Evolutionary conservation across 768 basidiomycete species (phyloP).

Genomic region (Gymnopilus junonius): DNA sequence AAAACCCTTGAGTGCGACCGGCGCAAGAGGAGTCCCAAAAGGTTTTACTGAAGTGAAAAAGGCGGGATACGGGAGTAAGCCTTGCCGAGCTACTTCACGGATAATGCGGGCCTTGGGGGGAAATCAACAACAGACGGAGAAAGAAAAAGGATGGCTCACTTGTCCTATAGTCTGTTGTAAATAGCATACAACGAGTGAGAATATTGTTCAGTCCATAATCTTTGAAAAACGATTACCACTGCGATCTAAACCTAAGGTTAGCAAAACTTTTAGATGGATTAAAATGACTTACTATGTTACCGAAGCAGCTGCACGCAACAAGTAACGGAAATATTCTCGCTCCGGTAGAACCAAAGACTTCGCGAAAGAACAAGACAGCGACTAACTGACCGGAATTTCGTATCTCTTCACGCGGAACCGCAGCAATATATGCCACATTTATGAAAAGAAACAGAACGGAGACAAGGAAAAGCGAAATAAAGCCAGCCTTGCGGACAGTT

Average conservation of each 20-base stretch:
- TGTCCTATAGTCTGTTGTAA: slow-evolving; percentile 32
- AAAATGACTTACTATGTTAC: slow-evolving; percentile 35
- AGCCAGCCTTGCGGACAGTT: slow-evolving; percentile 48
- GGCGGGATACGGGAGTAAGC: slow-evolving; percentile 50
- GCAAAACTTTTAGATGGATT: neutral
- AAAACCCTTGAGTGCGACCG: slow-evolving; percentile 42
- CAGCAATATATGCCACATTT: slow-evolving; percentile 44
- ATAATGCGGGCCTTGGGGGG: slow-evolving; percentile 43
- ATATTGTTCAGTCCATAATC: neutral
- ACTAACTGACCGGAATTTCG: slow-evolving; percentile 36
- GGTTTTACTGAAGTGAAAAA: slow-evolving; percentile 54
- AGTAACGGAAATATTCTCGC: slow-evolving; percentile 34
- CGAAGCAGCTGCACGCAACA: slow-evolving; percentile 39
- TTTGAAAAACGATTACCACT: slow-evolving; percentile 24
- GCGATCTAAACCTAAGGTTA: slow-evolving; percentile 27
- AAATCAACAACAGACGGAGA: neutral
- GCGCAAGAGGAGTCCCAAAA: slow-evolving; percentile 51
- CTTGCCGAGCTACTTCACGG: slow-evolving; percentile 57
- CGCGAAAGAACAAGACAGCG: slow-evolving; percentile 38
- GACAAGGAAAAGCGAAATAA: slow-evolving; percentile 44
- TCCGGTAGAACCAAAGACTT: slow-evolving; percentile 33
- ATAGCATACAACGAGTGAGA: neutral
- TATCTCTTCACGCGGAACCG: slow-evolving; percentile 38
- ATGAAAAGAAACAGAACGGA: slow-evolving; percentile 50
- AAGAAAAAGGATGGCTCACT: slow-evolving; percentile 7